These are phyloP conservation scores for Fragilaria crotonensis DNA, from an alignment of 108 stramenopile genomes.

Conservation along the genomic window DNA sequence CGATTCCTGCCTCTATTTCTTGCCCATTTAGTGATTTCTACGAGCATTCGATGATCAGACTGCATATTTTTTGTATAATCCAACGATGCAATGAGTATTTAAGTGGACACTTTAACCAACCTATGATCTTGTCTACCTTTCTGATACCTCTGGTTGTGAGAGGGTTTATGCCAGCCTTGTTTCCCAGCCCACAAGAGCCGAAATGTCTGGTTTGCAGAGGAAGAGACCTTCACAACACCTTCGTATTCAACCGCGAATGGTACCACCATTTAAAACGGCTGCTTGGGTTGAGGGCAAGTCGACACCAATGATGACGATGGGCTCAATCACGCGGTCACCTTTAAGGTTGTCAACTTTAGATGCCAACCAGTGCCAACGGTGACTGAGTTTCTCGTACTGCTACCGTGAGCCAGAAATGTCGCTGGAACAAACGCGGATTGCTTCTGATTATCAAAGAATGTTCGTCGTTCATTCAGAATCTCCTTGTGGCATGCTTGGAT, in stretches of 20 bases:
- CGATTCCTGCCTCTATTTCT: too few relatives aligned
- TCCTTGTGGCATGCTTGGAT: slow-evolving; percentile 55
- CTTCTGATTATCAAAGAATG: slow-evolving; percentile 74
- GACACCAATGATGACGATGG: slow-evolving; percentile 78
- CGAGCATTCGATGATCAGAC: too few relatives aligned
- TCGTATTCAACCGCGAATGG: slow-evolving; percentile 41
- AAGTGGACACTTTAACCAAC: too few relatives aligned
- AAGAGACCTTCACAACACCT: slow-evolving; percentile 46
- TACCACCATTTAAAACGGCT: slow-evolving; percentile 11
- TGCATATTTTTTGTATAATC: too few relatives aligned
- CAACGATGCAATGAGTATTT: too few relatives aligned
- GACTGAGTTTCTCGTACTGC: slow-evolving; percentile 39
- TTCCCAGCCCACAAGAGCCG: slow-evolving; percentile 58
- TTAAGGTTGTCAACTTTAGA: slow-evolving; percentile 13
- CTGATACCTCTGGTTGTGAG: too few relatives aligned
- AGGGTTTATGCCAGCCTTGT: slow-evolving; percentile 21
- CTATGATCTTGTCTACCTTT: too few relatives aligned
- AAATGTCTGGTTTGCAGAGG: slow-evolving; percentile 69
- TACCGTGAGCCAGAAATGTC: slow-evolving; percentile 33
- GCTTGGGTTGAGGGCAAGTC: slow-evolving; percentile 27
- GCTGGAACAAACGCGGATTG: slow-evolving; percentile 54
- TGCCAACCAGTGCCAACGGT: slow-evolving; percentile 40
- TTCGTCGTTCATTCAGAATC: slow-evolving; percentile 96
- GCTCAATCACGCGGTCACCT: slow-evolving; percentile 49
- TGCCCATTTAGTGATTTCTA: too few relatives aligned